A percentile compares a stretch with the other conserved stretches of the same genome.
These are phyloP conservation scores for Syzygium oleosum DNA, from an alignment of 345 rosid genomes.

Conservation along the genomic window DNA sequence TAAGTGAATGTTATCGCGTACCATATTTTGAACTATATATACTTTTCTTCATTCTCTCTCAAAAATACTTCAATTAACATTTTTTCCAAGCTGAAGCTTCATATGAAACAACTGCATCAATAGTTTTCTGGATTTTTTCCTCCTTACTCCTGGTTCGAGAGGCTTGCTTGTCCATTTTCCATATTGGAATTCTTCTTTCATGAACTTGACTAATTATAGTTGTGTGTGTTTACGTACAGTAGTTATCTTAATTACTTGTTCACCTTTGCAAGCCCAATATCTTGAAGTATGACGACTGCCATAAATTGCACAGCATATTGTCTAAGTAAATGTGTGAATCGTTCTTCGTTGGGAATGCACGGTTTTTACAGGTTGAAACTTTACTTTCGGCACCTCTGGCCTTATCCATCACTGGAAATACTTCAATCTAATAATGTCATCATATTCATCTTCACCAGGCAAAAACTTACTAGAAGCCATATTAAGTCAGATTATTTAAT, in stretches of 20 bases:
- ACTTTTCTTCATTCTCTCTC: neutral
- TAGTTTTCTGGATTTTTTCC: neutral
- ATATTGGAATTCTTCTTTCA: neutral
- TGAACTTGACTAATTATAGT: neutral
- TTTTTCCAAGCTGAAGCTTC: neutral
- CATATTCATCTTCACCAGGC: neutral
- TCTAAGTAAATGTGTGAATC: neutral
- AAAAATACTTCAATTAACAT: neutral
- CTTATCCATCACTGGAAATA: neutral
- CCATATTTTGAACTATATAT: neutral
- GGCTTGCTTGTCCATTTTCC: neutral
- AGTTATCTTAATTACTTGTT: neutral
- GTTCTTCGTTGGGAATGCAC: neutral
- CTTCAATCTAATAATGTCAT: neutral
- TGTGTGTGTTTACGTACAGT: neutral
- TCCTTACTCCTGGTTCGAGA: neutral
- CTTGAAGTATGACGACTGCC: neutral
- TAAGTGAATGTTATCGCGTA: neutral
- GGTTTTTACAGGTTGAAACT: neutral
- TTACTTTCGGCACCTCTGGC: neutral
- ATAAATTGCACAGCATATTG: neutral
- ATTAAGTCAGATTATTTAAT: neutral
- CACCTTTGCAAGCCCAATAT: neutral
- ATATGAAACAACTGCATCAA: neutral
- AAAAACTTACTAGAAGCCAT: neutral